Evolutionary conservation across 164 flowering plant species (phyloP), one percentile per base, ranked within the genome.

Genomic region (Santalum album): DNA sequence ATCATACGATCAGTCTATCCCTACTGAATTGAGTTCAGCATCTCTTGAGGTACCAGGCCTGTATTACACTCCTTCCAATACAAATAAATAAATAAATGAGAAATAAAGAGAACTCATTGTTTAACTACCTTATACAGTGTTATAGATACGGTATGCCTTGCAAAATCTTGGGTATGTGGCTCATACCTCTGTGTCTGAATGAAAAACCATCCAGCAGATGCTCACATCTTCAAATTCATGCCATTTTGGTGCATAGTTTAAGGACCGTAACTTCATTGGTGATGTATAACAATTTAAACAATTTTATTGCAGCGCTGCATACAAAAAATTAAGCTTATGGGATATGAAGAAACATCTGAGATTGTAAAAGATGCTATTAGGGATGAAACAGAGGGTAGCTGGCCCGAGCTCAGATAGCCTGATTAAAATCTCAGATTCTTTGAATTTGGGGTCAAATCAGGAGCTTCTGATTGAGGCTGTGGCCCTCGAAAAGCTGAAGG

Each of bases 391-490:
- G 80, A 80, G 53, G 78, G 77, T 51, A n/a, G 61, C 60, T 25
- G 69, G 59, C 23, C 78, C 82, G 20, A 69, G 66, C 57, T 69
- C 84, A 38, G 95, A 80, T 53, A 66, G 51, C 64, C 64, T 84
- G 69, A 73, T 60, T 40, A 73, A 72, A 63, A 60, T 89, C 68
- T 75, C 84, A 22, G 83, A 79, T 57, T 49, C 68, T 58, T 43
- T 89, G 62, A 64, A 77, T 66, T 68, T 89, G 64, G 80, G 53
- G 50, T 74, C 95, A 34, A 89, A 86, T 62, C 86, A 84, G 74
- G 91, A 82, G 57, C 73, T 89, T 55, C 77, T 89, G 25, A 82
- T 86, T 70, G 96, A 89, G 71, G 86, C 76, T 35, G 95, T 86
- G 63, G 91, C 95, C 49, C 91, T 89, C 59, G 96, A 86, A 65